A percentile compares a stretch with the other conserved stretches of the same genome.
Conservation (phyloP, 805 yeast genomes). For the Hanseniaspora lindneri region DNA sequence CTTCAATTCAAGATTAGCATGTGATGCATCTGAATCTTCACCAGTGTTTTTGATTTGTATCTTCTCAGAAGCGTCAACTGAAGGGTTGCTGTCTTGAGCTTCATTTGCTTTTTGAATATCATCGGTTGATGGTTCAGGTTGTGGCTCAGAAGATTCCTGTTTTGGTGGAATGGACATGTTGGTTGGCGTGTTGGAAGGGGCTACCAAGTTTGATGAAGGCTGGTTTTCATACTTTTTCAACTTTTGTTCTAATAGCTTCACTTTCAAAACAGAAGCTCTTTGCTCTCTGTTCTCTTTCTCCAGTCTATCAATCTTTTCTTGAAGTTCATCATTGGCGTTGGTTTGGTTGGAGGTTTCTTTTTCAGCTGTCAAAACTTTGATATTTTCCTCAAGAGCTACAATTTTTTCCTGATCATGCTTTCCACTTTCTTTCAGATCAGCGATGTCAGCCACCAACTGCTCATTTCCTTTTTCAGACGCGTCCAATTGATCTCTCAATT, state of each 20-base stretch:
- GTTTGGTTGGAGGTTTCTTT: neutral
- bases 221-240: conserved; percentile 2
- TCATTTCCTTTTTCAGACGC: neutral
- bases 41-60: too few relatives aligned
- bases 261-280: conserved; percentile 12
- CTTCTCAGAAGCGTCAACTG: too few relatives aligned
- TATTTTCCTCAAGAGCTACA: neutral
- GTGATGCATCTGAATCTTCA: neutral
- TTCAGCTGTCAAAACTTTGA: neutral
- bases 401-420: neutral
- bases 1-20: too few relatives aligned
- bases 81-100: too few relatives aligned
- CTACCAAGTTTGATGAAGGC: neutral
- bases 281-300: conserved; percentile 10
- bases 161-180: neutral
- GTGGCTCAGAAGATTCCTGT: neutral
- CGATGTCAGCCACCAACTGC: neutral
- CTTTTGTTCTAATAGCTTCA: conserved; percentile 11
- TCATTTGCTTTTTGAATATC: too few relatives aligned
- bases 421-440: neutral
- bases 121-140: too few relatives aligned
- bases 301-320: neutral
- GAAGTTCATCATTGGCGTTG: neutral
- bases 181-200: neutral
- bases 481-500: neutral